Evolutionary conservation across 768 basidiomycete species (phyloP).

Genomic region (Mycena maculata): DNA sequence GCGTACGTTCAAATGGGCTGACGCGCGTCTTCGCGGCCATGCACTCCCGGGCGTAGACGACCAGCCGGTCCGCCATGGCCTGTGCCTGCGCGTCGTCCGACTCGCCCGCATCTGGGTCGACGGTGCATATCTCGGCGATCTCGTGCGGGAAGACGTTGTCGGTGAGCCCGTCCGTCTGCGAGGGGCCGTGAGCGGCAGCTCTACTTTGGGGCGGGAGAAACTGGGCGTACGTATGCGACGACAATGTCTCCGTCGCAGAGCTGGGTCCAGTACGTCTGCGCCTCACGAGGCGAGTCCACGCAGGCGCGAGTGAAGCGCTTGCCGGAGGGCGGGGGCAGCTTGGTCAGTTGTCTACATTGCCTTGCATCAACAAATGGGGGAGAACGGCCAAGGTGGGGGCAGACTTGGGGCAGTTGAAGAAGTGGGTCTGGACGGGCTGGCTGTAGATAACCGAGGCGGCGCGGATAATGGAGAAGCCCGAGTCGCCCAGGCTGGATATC

Average conservation of each 20-base stretch:
- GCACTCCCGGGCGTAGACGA: slow-evolving; percentile 60
- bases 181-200: background rate
- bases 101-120: slow-evolving; percentile 46
- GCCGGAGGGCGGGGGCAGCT: slow-evolving; percentile 38
- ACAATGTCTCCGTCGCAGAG: slow-evolving; percentile 31
- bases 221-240: slow-evolving; percentile 29
- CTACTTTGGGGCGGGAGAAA: background rate
- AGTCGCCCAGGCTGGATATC: slow-evolving; percentile 59
- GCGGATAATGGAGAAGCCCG: slow-evolving; percentile 63
- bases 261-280: slow-evolving; percentile 28
- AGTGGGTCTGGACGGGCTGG: slow-evolving; percentile 33
- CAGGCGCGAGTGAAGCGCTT: slow-evolving; percentile 31
- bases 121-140: slow-evolving; percentile 31
- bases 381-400: slow-evolving; percentile 14
- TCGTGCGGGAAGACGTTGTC: slow-evolving; percentile 35
- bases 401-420: slow-evolving; percentile 35
- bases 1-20: slow-evolving; percentile 64
- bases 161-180: slow-evolving; percentile 34
- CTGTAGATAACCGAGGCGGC: slow-evolving; percentile 56
- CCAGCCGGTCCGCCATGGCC: slow-evolving; percentile 63
- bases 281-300: slow-evolving; percentile 35
- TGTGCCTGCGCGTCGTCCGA: slow-evolving; percentile 53
- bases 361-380: slow-evolving; percentile 17
- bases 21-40: slow-evolving; percentile 60
- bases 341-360: slow-evolving; percentile 33